These are phyloP conservation scores for Uncinocarpus reesii DNA, from an alignment of 2,329 filamentous ascomycete species.

Conservation along the genomic window DNA sequence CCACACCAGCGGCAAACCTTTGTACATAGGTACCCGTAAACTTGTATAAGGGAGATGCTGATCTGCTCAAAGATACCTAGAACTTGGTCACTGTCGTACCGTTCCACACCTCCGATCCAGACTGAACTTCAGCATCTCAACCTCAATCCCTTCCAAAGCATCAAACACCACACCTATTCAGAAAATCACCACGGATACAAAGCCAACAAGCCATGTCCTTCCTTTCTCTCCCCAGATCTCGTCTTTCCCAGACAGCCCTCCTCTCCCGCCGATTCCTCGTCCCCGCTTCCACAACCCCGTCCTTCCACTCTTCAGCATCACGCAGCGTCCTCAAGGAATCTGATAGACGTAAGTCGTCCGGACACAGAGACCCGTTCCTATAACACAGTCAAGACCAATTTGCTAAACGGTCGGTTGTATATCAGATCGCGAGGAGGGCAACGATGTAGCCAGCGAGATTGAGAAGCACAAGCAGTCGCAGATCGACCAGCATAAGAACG, in stretches of 20 bases:
- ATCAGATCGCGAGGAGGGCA: conserved; percentile 4
- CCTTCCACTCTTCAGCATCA: conserved; percentile 25
- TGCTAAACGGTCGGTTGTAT: not conserved
- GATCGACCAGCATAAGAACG: conserved; percentile 42
- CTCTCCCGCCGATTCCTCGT: conserved; percentile 3
- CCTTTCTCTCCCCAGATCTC: conserved; percentile 22
- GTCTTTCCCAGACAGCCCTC: conserved; percentile 14
- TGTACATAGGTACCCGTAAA: too few species aligned
- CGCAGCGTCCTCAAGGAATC: conserved; percentile 27
- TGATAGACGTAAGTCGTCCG: conserved; percentile 25
- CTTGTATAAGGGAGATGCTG: not conserved
- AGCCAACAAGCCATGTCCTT: conserved; percentile 27
- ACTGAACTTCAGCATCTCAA: not conserved
- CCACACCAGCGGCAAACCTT: too few species aligned
- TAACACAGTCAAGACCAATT: too few species aligned
- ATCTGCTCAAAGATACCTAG: not conserved
- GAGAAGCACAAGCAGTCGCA: conserved; percentile 54
- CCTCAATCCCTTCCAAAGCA: not conserved
- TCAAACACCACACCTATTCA: too few species aligned
- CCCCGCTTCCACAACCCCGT: not conserved
- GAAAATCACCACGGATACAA: not conserved
- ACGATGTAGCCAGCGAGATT: conserved; percentile 34
- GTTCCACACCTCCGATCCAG: too few species aligned
- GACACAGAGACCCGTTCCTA: not conserved
- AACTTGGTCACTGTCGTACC: not conserved